These are phyloP conservation scores for Chalaropsis ovoidea DNA, from an alignment of 2,329 filamentous ascomycete genomes.

Conservation along the genomic window DNA sequence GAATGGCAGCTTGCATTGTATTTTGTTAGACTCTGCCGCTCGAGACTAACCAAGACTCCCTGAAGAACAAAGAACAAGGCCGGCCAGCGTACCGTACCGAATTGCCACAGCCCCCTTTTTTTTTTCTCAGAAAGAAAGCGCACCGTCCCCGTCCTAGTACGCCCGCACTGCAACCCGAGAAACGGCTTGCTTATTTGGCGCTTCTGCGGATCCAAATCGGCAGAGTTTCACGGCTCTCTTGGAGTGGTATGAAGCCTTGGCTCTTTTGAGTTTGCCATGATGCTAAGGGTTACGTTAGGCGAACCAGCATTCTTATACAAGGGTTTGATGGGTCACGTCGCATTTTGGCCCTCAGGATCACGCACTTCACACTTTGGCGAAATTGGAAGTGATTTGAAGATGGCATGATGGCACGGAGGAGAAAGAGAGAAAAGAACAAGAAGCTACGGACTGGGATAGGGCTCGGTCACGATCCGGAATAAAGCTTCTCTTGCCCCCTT, in stretches of 20 bases:
- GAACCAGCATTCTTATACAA: background rate
- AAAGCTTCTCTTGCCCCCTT: conserved; percentile 3
- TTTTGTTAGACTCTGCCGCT: background rate
- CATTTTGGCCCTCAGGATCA: background rate
- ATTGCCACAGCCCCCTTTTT: background rate
- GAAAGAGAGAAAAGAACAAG: background rate
- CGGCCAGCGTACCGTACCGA: background rate
- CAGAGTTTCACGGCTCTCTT: background rate
- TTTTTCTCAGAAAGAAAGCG: background rate
- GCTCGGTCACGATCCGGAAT: background rate
- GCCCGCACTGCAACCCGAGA: too few species aligned
- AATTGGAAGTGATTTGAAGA: conserved; percentile 6
- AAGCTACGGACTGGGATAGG: background rate
- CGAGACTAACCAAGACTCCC: background rate
- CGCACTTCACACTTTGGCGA: conserved; percentile 14
- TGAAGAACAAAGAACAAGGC: conserved; percentile 5
- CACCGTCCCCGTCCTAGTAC: too few species aligned
- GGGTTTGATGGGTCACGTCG: background rate
- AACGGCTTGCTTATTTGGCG: too few species aligned
- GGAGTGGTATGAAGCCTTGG: background rate
- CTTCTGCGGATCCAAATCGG: background rate
- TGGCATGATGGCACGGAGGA: background rate
- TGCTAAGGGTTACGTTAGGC: background rate
- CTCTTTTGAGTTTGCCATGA: background rate
- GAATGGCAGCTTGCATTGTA: background rate